Conservation (phyloP, 495 filamentous ascomycete genomes). For the Penicillium longicatenatum region DNA sequence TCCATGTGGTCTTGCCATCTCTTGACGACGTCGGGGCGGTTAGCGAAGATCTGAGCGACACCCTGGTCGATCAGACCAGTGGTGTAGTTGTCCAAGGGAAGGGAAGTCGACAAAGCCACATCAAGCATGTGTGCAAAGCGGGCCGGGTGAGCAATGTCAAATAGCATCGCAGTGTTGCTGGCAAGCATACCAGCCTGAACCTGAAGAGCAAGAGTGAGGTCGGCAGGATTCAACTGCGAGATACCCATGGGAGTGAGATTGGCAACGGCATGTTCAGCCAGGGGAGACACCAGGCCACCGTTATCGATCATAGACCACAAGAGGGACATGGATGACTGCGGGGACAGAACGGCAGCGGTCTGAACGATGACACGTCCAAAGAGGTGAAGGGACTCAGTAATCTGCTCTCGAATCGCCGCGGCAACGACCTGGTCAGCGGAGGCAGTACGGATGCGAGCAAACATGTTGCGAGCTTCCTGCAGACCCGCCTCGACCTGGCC, state of each 20-base stretch:
- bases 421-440: slow-evolving; percentile 33
- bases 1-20: slow-evolving; percentile 60
- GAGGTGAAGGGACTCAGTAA: slow-evolving; percentile 85
- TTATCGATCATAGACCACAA: slow-evolving; percentile 77
- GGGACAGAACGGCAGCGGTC: slow-evolving; percentile 48
- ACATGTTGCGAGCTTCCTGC: slow-evolving; percentile 76
- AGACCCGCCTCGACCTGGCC: slow-evolving; percentile 78
- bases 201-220: slow-evolving; percentile 62
- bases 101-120: slow-evolving; percentile 47
- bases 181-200: slow-evolving; percentile 65
- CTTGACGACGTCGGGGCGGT: slow-evolving; percentile 57
- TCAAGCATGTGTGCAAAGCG: slow-evolving; percentile 66
- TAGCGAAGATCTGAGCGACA: slow-evolving; percentile 51
- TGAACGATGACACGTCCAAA: slow-evolving; percentile 59
- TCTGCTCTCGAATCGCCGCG: slow-evolving; percentile 63
- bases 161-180: slow-evolving; percentile 41
- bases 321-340: slow-evolving; percentile 58
- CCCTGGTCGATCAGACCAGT: slow-evolving; percentile 57
- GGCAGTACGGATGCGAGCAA: slow-evolving; percentile 69
- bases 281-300: slow-evolving; percentile 59
- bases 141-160: slow-evolving; percentile 56
- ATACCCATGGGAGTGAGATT: slow-evolving; percentile 62
- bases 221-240: slow-evolving; percentile 53
- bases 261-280: slow-evolving; percentile 64
- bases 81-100: slow-evolving; percentile 54